Conservation (phyloP, 805 yeast species). For the Nakazawaea holstii region DNA sequence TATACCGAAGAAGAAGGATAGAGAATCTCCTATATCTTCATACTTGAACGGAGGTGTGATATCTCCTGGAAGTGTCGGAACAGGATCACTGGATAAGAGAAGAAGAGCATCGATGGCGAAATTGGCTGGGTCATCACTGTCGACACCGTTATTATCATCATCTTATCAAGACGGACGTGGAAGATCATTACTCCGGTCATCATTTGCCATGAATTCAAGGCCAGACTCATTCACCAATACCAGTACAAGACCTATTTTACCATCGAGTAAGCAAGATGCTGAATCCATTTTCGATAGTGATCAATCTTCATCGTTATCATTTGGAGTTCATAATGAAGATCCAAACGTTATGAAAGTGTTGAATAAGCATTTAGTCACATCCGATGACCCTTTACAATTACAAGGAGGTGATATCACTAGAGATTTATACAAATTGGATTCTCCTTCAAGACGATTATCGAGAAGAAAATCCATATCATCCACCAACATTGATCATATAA, state of each 20-base stretch:
- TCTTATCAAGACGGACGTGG: constrained; percentile 13
- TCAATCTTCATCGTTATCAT: constrained; percentile 17
- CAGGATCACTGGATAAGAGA: constrained; percentile 10
- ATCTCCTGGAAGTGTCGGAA: neutral
- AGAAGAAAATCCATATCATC: constrained; percentile 24
- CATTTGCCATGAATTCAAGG: constrained; percentile 6
- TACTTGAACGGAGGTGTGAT: constrained; percentile 6
- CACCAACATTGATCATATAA: constrained; percentile 21
- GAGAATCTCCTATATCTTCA: constrained; percentile 11
- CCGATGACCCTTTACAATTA: constrained; percentile 26
- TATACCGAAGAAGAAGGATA: constrained; percentile 3
- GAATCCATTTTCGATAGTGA: constrained; percentile 15
- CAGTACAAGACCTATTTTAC: constrained; percentile 10
- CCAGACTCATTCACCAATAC: constrained; percentile 11
- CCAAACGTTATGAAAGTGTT: constrained; percentile 28
- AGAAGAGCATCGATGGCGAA: constrained; percentile 29
- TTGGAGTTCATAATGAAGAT: constrained; percentile 21
- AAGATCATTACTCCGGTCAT: constrained; percentile 5
- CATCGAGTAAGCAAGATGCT: constrained; percentile 18
- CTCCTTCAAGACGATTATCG: constrained; percentile 19
- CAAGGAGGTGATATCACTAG: constrained; percentile 51
- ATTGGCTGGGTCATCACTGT: constrained; percentile 23
- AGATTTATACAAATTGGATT: constrained; percentile 31
- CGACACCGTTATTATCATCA: constrained; percentile 10
- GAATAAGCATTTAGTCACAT: constrained; percentile 30